These are phyloP conservation scores for Aspergillus sp. DNA, from an alignment of 2,329 filamentous ascomycete species.

Conservation along the genomic window DNA sequence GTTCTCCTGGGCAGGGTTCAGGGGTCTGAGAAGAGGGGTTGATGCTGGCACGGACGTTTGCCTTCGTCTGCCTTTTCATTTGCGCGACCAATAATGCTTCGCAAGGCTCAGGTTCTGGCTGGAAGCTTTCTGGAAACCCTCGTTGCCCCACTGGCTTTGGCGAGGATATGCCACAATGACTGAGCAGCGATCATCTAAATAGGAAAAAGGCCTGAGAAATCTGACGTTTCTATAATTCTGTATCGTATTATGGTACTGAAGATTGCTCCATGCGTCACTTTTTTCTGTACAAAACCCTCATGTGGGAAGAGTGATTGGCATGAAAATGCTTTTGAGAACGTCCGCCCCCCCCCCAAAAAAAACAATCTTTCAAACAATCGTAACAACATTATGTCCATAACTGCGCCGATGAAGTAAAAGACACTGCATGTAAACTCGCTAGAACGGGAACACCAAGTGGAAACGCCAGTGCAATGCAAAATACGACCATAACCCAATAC, in stretches of 20 bases:
- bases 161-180: background rate
- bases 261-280: slow-evolving; percentile 5
- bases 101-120: too few species aligned
- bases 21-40: background rate
- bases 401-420: slow-evolving; percentile 13
- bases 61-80: background rate
- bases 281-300: slow-evolving; percentile 24
- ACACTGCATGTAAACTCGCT: slow-evolving; percentile 26
- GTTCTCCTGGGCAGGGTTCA: background rate
- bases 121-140: background rate
- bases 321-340: slow-evolving; percentile 18
- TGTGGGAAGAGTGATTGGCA: slow-evolving; percentile 14
- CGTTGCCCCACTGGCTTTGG: slow-evolving; percentile 1
- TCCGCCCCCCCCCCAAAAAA: slow-evolving; percentile 5
- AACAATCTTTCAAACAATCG: slow-evolving; percentile 16
- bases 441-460: slow-evolving; percentile 20
- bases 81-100: background rate
- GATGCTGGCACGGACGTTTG: background rate
- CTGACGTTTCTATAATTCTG: slow-evolving; percentile 28
- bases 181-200: background rate
- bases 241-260: slow-evolving; percentile 23
- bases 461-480: slow-evolving; percentile 26
- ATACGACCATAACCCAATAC: slow-evolving; percentile 1
- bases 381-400: slow-evolving; percentile 24
- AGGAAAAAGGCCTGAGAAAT: slow-evolving; percentile 6